A percentile compares a stretch with the other conserved stretches of the same genome.
Evolutionary conservation across 495 filamentous ascomycete species (phyloP).

Genomic region (Aspergillus incahuasiensis): DNA sequence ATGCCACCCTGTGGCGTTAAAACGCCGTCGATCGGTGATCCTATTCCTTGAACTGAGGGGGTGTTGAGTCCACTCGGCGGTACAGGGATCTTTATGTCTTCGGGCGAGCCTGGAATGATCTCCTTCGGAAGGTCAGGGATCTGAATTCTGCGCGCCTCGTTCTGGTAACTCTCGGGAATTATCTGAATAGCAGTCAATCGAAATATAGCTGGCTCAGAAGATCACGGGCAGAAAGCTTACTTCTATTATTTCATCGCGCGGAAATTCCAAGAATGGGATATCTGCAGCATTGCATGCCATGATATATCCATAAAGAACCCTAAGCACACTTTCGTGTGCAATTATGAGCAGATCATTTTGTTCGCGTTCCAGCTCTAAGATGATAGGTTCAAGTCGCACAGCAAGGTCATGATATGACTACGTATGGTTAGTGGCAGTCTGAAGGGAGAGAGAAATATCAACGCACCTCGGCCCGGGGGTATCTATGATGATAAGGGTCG

Average conservation of each 20-base stretch:
- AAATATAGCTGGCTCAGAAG: constrained; percentile 3
- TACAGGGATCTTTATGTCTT: constrained; percentile 81
- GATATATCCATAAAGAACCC: constrained; percentile 94
- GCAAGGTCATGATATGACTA: constrained; percentile 98
- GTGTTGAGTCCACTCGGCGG: constrained; percentile 53
- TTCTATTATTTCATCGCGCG: constrained; percentile 95
- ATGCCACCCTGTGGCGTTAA: constrained; percentile 42
- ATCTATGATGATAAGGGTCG: constrained; percentile 96
- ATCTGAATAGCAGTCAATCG: constrained; percentile 51
- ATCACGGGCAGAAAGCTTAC: constrained; percentile 35
- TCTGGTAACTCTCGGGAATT: constrained; percentile 95
- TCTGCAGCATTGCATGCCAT: constrained; percentile 98
- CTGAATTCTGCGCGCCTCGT: constrained; percentile 82
- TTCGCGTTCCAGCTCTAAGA: constrained; percentile 94
- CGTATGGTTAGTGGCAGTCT: constrained; percentile 8
- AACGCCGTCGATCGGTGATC: constrained; percentile 40
- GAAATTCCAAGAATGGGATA: constrained; percentile 91
- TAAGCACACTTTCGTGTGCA: constrained; percentile 92
- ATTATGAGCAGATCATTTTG: constrained; percentile 96
- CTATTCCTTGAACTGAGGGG: constrained; percentile 42
- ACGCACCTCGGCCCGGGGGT: constrained; percentile 85
- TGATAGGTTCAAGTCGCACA: constrained; percentile 96
- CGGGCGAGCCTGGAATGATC: constrained; percentile 68
- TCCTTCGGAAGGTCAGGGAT: constrained; percentile 60
- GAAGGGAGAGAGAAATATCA: background rate